Conservation (phyloP, 73 alveolate genomes). For the Paramecium pentaurelia region DNA sequence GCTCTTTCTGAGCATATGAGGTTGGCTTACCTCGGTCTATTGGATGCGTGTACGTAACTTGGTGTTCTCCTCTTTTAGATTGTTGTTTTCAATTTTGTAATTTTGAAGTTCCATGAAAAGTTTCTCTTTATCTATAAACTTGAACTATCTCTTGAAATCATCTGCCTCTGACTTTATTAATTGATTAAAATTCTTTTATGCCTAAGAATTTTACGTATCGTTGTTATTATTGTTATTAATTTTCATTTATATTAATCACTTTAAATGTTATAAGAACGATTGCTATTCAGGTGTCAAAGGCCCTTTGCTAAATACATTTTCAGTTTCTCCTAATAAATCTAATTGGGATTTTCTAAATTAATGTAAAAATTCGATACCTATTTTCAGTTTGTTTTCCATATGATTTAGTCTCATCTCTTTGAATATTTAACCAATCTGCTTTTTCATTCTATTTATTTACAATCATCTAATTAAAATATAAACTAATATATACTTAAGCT, state of each 20-base stretch:
- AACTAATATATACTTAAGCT: background rate
- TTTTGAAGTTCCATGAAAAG: constrained; percentile 33
- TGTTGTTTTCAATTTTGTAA: constrained; percentile 6
- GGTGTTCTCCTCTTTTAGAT: constrained; percentile 19
- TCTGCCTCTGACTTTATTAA: constrained; percentile 3
- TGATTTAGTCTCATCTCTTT: background rate
- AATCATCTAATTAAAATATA: background rate
- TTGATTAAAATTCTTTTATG: constrained; percentile 13
- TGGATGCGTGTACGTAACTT: background rate
- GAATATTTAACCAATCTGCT: background rate
- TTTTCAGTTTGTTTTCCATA: background rate
- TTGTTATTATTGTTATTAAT: constrained; percentile 12
- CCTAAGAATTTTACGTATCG: constrained; percentile 24
- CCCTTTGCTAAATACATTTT: background rate
- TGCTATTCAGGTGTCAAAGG: constrained; percentile 18
- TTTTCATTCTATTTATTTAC: background rate
- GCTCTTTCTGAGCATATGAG: constrained; percentile 10
- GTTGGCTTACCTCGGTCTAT: background rate
- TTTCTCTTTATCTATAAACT: constrained; percentile 23
- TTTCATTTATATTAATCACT: background rate
- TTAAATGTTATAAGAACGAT: background rate
- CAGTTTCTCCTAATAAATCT: background rate
- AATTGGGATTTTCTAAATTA: background rate
- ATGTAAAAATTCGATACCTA: background rate
- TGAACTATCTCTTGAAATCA: constrained; percentile 8